Percentiles rank a stretch among this genome's conserved stretches.
phyloP scores from a whole-genome alignment of 31 red algal genomes.

The Asparagopsis taxiformis region DNA sequence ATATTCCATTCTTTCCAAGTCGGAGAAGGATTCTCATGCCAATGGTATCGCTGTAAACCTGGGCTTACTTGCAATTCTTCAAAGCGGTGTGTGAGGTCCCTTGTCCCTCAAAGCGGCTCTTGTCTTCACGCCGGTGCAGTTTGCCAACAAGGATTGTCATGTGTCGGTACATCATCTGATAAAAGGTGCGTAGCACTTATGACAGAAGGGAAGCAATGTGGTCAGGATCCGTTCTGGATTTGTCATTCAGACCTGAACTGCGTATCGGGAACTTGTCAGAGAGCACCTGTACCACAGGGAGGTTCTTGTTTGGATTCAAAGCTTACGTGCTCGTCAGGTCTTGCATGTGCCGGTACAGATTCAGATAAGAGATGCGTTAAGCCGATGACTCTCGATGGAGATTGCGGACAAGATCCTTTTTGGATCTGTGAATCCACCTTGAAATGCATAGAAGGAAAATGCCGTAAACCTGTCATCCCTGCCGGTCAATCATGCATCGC shows the following conservation, averaged over 20 bases:
- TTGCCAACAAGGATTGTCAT: background rate
- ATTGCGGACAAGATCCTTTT: slow-evolving; percentile 13
- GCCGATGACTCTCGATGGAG: background rate
- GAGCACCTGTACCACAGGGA: background rate
- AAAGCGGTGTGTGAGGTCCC: no score
- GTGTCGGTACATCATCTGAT: background rate
- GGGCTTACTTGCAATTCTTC: no score
- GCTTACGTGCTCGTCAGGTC: background rate
- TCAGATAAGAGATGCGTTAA: slow-evolving; percentile 8
- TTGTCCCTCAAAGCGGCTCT: background rate
- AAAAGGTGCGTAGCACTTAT: background rate
- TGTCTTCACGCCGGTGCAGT: background rate
- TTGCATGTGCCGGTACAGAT: background rate
- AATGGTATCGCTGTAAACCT: no score
- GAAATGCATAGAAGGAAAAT: slow-evolving; percentile 1
- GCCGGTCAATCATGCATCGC: no score
- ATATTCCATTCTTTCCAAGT: no score
- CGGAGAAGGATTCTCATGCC: no score
- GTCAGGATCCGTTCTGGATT: slow-evolving; percentile 2
- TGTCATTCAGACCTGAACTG: background rate
- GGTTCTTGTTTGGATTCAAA: background rate
- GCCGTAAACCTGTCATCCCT: no score
- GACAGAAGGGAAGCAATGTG: background rate
- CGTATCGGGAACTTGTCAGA: background rate
- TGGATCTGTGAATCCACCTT: slow-evolving; percentile 9